A percentile compares a stretch with the other conserved stretches of the same genome.
phyloP scores from a whole-genome alignment of 805 yeast genomes.

The Clavispora santaluciae region DNA sequence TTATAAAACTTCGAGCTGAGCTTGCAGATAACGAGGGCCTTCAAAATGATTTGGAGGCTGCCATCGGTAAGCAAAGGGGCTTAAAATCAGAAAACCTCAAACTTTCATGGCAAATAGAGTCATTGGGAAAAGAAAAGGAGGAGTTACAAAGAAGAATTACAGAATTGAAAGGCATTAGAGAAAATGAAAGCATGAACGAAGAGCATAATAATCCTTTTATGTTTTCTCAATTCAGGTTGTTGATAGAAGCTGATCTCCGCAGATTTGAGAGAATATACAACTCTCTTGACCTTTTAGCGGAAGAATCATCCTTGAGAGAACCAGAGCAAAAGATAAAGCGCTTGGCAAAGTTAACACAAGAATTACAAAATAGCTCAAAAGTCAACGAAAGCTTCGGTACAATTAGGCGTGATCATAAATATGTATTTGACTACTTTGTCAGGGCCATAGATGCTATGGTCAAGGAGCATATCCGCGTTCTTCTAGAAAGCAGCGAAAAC shows the following conservation, averaged over 20 bases:
- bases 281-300: constrained; percentile 51
- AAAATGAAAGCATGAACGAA: constrained; percentile 25
- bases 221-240: constrained; percentile 32
- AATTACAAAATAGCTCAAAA: constrained; percentile 1
- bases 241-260: constrained; percentile 38
- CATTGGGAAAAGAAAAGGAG: constrained; percentile 34
- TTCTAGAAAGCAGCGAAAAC: constrained; percentile 31
- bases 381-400: not conserved
- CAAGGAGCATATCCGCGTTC: constrained; percentile 45
- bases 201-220: not conserved
- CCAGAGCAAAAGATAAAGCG: constrained; percentile 49
- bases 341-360: constrained; percentile 22
- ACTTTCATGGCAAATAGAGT: constrained; percentile 37
- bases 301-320: constrained; percentile 53
- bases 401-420: constrained; percentile 33
- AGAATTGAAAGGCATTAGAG: constrained; percentile 35
- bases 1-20: constrained; percentile 7
- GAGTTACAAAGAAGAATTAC: constrained; percentile 31
- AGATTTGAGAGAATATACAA: constrained; percentile 48
- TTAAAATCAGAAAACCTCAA: constrained; percentile 42
- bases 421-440: constrained; percentile 51
- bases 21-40: constrained; percentile 24
- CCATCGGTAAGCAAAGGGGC: constrained; percentile 41
- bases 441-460: constrained; percentile 58
- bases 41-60: constrained; percentile 32